Conservation (phyloP, 352 stramenopile species). For the Globisporangium carolinianum region DNA sequence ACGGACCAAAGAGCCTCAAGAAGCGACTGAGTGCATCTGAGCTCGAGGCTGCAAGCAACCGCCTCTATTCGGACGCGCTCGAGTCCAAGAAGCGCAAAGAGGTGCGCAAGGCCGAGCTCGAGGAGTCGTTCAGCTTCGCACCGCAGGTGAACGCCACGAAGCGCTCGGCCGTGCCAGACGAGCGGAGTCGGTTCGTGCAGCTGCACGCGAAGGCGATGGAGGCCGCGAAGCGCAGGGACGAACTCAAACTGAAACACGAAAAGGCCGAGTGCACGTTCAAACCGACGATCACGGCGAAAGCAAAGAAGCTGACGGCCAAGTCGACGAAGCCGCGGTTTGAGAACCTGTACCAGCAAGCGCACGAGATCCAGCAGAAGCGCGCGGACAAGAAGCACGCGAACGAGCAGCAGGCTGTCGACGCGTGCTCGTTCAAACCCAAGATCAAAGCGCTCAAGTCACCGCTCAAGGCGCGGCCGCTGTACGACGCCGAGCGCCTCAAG, state of each 20-base stretch:
- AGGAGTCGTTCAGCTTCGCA: conserved; percentile 49
- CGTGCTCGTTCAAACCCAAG: conserved; percentile 76
- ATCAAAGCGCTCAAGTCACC: conserved; percentile 60
- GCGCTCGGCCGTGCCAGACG: conserved; percentile 27
- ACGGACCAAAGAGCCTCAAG: conserved; percentile 21
- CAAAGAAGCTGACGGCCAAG: conserved; percentile 37
- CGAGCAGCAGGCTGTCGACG: conserved; percentile 44
- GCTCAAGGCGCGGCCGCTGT: conserved; percentile 46
- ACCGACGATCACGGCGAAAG: conserved; percentile 57
- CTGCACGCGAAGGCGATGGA: conserved; percentile 58
- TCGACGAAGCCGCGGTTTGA: conserved; percentile 44
- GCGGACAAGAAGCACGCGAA: conserved; percentile 60
- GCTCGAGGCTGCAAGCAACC: conserved; percentile 43
- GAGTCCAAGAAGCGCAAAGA: conserved; percentile 55
- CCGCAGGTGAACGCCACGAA: conserved; percentile 54
- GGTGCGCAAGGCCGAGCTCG: conserved; percentile 34
- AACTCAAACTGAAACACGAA: conserved; percentile 44
- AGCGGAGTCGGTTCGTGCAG: conserved; percentile 29
- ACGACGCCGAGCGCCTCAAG: conserved; percentile 64
- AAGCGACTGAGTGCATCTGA: conserved; percentile 54
- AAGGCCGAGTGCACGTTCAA: conserved; percentile 55
- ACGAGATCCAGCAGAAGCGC: conserved; percentile 58
- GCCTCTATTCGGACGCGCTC: conserved; percentile 55
- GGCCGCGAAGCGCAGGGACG: conserved; percentile 40
- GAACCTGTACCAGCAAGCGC: conserved; percentile 66